phyloP scores from a whole-genome alignment of 2,329 filamentous ascomycete species.

The Raffaelea ambrosiae region DNA sequence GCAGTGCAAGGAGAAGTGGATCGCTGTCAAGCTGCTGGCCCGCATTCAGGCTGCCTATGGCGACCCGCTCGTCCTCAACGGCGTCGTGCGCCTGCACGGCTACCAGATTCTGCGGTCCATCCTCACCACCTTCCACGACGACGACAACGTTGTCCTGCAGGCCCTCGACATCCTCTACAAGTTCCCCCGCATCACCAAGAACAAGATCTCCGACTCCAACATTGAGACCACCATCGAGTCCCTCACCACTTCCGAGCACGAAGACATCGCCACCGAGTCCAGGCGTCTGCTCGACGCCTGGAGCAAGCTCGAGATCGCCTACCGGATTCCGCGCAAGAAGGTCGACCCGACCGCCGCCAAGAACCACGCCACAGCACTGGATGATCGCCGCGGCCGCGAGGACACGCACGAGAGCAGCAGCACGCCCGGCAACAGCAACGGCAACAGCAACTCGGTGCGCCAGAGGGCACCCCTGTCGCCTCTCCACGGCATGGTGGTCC shows the following conservation, averaged over 20 bases:
- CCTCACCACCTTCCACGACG: slow-evolving; percentile 76
- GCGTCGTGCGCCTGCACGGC: slow-evolving; percentile 91
- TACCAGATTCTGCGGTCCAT: slow-evolving; percentile 91
- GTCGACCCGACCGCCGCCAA: slow-evolving; percentile 57
- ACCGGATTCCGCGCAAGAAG: slow-evolving; percentile 88
- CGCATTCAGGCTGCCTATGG: slow-evolving; percentile 74
- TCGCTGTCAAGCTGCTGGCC: slow-evolving; percentile 85
- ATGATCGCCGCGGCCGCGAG: slow-evolving; percentile 52
- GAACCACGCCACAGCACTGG: slow-evolving; percentile 36
- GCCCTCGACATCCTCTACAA: slow-evolving; percentile 82
- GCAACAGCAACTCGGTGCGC: background rate
- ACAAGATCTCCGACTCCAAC: slow-evolving; percentile 95
- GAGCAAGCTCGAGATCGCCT: slow-evolving; percentile 83
- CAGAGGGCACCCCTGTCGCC: slow-evolving; percentile 15
- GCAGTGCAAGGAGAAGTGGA: slow-evolving; percentile 99
- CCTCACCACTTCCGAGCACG: slow-evolving; percentile 59
- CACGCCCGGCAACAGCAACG: background rate
- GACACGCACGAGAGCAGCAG: slow-evolving; percentile 14
- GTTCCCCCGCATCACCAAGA: slow-evolving; percentile 83
- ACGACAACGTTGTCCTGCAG: slow-evolving; percentile 82
- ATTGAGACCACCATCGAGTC: slow-evolving; percentile 75
- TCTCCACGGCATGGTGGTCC: slow-evolving; percentile 40
- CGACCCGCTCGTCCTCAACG: slow-evolving; percentile 78
- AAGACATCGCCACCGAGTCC: slow-evolving; percentile 65
- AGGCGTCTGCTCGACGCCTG: slow-evolving; percentile 69